These are phyloP conservation scores for Phyllosticta capitalensis DNA, from an alignment of 2,329 filamentous ascomycete species.

Conservation along the genomic window DNA sequence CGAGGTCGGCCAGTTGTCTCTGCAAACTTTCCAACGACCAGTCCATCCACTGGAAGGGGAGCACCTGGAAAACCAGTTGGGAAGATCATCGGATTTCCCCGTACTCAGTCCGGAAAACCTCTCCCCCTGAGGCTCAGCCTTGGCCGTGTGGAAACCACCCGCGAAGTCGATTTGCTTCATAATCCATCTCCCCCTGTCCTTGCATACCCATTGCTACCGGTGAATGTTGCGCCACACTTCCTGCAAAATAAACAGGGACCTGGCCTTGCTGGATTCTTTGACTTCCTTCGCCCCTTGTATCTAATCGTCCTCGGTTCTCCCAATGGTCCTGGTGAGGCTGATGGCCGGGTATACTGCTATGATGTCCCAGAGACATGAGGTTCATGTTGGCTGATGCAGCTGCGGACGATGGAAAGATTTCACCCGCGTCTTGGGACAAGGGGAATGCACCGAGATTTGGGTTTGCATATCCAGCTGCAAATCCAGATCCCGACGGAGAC, in stretches of 20 bases:
- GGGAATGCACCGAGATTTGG: background rate
- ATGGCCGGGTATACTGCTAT: background rate
- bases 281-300: background rate
- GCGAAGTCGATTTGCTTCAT: background rate
- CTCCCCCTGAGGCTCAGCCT: background rate
- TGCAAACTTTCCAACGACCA: background rate
- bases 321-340: background rate
- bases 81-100: background rate
- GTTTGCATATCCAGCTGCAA: background rate
- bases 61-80: background rate
- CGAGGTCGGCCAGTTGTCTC: background rate
- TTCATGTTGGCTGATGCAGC: background rate
- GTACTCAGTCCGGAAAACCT: background rate
- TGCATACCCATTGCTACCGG: background rate
- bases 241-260: background rate
- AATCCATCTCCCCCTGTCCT: background rate
- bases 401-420: background rate
- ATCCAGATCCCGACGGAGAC: background rate
- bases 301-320: background rate
- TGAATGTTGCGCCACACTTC: background rate
- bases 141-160: background rate
- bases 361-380: background rate
- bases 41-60: background rate
- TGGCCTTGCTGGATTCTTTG: background rate
- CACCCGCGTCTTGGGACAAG: background rate